These are phyloP conservation scores for Talaromyces sp. DNA, from an alignment of 2,329 filamentous ascomycete genomes.

Conservation along the genomic window DNA sequence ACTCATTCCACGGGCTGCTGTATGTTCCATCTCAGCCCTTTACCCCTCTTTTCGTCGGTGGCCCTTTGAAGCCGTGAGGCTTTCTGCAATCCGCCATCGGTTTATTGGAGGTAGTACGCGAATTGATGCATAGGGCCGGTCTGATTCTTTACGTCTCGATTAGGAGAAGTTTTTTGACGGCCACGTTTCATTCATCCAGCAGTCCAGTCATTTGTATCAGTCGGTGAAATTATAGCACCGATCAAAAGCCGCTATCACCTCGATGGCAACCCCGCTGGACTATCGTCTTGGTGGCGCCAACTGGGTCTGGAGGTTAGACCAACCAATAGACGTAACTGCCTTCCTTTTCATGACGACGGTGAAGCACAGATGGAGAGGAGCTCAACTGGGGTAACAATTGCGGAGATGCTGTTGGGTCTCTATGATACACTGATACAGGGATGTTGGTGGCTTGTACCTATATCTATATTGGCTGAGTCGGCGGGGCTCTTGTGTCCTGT, in stretches of 20 bases:
- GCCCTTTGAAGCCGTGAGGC: neutral
- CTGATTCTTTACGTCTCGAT: neutral
- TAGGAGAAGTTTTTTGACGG: neutral
- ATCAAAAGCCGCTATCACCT: neutral
- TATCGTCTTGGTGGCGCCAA: neutral
- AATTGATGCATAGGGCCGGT: neutral
- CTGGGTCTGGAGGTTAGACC: neutral
- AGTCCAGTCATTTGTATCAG: neutral
- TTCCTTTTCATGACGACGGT: neutral
- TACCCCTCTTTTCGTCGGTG: neutral
- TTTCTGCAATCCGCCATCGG: neutral
- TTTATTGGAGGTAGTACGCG: neutral
- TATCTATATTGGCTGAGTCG: neutral
- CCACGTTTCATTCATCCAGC: neutral
- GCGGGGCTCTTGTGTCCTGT: neutral
- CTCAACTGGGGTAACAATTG: neutral
- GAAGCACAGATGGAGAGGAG: neutral
- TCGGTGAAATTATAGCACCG: neutral
- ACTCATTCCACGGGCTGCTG: neutral
- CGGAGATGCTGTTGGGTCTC: neutral
- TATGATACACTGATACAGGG: neutral
- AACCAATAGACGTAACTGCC: neutral
- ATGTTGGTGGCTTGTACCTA: neutral
- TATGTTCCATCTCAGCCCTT: neutral
- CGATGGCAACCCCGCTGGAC: neutral